These are phyloP conservation scores for Apostasia ramifera DNA, from an alignment of 106 monocot genomes.

Conservation along the genomic window DNA sequence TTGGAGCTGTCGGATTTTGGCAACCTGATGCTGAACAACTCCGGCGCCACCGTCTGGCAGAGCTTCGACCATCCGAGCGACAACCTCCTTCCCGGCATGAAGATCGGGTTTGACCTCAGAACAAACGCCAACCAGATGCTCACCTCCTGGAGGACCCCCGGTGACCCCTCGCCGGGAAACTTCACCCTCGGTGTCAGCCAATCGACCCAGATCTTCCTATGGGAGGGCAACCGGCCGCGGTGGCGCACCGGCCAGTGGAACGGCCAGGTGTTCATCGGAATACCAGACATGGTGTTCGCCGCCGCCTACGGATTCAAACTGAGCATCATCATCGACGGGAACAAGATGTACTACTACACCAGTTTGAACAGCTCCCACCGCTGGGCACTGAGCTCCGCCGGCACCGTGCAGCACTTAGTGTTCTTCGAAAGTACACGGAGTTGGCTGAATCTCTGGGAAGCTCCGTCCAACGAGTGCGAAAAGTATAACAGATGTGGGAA, in stretches of 20 bases:
- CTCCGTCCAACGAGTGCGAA: slow-evolving; percentile 26
- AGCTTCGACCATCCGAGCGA: slow-evolving; percentile 8
- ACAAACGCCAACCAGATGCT: background rate
- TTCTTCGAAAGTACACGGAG: slow-evolving; percentile 2
- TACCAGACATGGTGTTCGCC: slow-evolving; percentile 10
- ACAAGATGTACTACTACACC: slow-evolving; percentile 13
- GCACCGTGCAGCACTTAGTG: slow-evolving; percentile 17
- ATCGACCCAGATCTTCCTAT: slow-evolving; percentile 15
- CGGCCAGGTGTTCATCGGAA: slow-evolving; percentile 18
- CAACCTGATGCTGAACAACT: slow-evolving; percentile 18
- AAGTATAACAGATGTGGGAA: slow-evolving; percentile 31
- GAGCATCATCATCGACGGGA: slow-evolving; percentile 10
- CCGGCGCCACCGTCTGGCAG: background rate
- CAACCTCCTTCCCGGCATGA: background rate
- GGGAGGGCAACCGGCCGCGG: slow-evolving; percentile 17
- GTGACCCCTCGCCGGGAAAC: slow-evolving; percentile 12
- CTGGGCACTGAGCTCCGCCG: slow-evolving; percentile 7
- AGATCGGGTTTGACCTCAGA: background rate
- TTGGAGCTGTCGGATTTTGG: background rate
- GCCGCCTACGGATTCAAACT: slow-evolving; percentile 23
- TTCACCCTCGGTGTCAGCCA: slow-evolving; percentile 12
- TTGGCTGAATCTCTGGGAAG: slow-evolving; percentile 19
- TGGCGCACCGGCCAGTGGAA: slow-evolving; percentile 20
- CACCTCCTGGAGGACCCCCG: slow-evolving; percentile 15
- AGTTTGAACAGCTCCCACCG: slow-evolving; percentile 15